These are phyloP conservation scores for Acanthamoeba polyphaga DNA, from an alignment of 208 protist genomes.

Conservation along the genomic window DNA sequence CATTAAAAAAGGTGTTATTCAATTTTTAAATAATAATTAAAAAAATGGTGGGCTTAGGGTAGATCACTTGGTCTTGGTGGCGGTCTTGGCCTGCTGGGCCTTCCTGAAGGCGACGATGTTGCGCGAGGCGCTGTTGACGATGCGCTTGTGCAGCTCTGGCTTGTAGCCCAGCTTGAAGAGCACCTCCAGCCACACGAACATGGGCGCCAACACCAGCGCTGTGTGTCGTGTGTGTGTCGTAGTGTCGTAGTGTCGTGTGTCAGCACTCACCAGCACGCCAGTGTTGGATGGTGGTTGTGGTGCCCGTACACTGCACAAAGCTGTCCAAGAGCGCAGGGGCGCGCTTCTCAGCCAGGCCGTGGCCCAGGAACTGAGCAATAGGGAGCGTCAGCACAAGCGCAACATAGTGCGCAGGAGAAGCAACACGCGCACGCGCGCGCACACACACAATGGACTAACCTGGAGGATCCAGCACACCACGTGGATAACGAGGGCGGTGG, in stretches of 20 bases:
- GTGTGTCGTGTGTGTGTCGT: background rate
- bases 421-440: too few species aligned
- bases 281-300: conserved; percentile 91
- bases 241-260: background rate
- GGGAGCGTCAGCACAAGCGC: background rate
- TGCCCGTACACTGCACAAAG: conserved; percentile 90
- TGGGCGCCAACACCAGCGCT: conserved; percentile 77
- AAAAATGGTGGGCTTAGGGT: too few species aligned
- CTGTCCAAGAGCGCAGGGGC: conserved; percentile 91
- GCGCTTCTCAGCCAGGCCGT: conserved; percentile 83
- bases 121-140: conserved; percentile 76
- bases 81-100: conserved; percentile 9
- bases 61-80: conserved; percentile 8
- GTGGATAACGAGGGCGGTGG: conserved; percentile 32
- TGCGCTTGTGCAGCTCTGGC: conserved; percentile 80
- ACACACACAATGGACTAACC: background rate
- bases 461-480: conserved; percentile 70
- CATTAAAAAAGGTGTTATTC: too few species aligned
- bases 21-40: too few species aligned
- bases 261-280: conserved; percentile 51
- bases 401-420: too few species aligned
- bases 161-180: conserved; percentile 91
- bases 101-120: conserved; percentile 28
- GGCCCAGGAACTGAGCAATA: conserved; percentile 89
- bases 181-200: conserved; percentile 85